These are phyloP conservation scores for Mycogone perniciosa DNA, from an alignment of 2,329 filamentous ascomycete species.

Conservation along the genomic window DNA sequence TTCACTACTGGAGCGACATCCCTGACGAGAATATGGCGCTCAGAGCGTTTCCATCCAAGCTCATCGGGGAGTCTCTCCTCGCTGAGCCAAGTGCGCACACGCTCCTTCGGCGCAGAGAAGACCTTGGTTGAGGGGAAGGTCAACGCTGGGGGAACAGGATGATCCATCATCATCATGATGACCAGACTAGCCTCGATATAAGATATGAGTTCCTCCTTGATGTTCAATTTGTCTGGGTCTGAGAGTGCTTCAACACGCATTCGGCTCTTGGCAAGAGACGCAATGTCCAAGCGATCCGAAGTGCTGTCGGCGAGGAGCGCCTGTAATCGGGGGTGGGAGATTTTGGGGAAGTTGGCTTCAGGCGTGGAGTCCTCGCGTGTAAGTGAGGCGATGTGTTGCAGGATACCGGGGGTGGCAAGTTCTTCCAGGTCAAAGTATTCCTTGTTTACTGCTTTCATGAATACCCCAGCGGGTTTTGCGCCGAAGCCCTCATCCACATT, in stretches of 20 bases:
- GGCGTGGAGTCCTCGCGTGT: constrained; percentile 11
- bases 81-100: constrained; percentile 10
- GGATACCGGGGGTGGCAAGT: constrained; percentile 12
- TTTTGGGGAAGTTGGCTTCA: constrained; percentile 1
- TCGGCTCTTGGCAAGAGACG: constrained; percentile 12
- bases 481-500: constrained; percentile 12
- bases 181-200: constrained; percentile 12
- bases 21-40: not conserved
- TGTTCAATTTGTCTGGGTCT: constrained; percentile 4
- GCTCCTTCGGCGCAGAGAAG: constrained; percentile 9
- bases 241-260: constrained; percentile 13
- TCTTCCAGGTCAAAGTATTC: constrained; percentile 12
- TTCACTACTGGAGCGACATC: constrained; percentile 5
- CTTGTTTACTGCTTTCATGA: constrained; percentile 9
- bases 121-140: constrained; percentile 2
- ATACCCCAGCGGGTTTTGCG: constrained; percentile 1
- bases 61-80: constrained; percentile 14
- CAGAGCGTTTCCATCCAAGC: constrained; percentile 14
- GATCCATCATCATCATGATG: constrained; percentile 14
- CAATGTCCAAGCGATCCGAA: not conserved
- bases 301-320: constrained; percentile 13
- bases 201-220: constrained; percentile 1
- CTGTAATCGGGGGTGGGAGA: constrained; percentile 1
- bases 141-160: constrained; percentile 9
- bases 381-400: constrained; percentile 15